Evolutionary conservation across 2,329 filamentous ascomycete species (phyloP), one percentile per base, ranked within the genome.

Genomic region (Tolypocladium inflatum): DNA sequence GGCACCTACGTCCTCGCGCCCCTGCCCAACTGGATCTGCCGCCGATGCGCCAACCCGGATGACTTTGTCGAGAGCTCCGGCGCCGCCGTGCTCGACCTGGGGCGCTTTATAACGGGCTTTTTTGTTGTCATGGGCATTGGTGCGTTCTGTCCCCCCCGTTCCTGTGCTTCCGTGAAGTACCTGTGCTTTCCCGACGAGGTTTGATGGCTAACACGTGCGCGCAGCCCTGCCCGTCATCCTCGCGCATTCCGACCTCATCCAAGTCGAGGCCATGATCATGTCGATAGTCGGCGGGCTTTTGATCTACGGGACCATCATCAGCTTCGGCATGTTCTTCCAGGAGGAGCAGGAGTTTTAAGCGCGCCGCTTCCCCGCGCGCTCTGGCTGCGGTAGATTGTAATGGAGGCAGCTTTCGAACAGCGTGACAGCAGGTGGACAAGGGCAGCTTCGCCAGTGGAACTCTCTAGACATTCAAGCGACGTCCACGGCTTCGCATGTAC

Each of bases 231-330:
- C 94, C 5, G 81, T 89, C 17, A 83, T 97, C 43, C 85, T 99
- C 56, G 91, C 92, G 53, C 94, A 97, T 74, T 89, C 90, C 61
- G 84, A 84, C 59, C 81, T 94, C 62, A 99, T 99, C 70, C 78
- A 85, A 61, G 74, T 88, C 59, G 86, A 90, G 56, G 94, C 94
- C 54, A 96, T 96, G 86, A 78, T 91, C 71, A 99, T 99, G 94
- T 95, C 90, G 56, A 89, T 99, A 66, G 76, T 93, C 56, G 94
- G 94, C 35, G 94, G 94, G 56, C 78, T 97, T 60, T 78, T 99
- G 71, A 99, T 99, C 72, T 99, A 99, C 76, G 90, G 91, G 58
- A 99, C 94, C 54, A 97, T 99, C 71, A 95, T 99, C 76, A 94
- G 89, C 77, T 99, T 99, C 74, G 88, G 89, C 64, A 89, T 97